A percentile compares a stretch with the other conserved stretches of the same genome.
Evolutionary conservation across 371 early-diverging fungal species (phyloP).

Genomic region (Lichtheimia ramosa): DNA sequence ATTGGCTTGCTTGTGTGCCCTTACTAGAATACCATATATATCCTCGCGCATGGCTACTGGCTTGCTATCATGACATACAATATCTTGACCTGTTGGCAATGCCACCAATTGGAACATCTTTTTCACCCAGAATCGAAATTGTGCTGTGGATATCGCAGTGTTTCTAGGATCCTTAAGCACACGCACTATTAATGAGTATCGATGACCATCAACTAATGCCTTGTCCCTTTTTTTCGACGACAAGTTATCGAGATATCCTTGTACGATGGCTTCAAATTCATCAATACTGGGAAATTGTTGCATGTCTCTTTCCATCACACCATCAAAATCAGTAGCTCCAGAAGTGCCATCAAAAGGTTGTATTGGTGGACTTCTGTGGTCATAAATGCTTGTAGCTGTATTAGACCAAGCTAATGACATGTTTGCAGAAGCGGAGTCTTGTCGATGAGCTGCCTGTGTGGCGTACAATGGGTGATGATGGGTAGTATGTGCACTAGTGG

Average conservation of each 20-base stretch:
- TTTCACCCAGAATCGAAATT: conserved; percentile 67
- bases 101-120: conserved; percentile 60
- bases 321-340: too few relatives aligned
- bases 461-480: too few relatives aligned
- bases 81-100: conserved; percentile 23
- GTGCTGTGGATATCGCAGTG: conserved; percentile 61
- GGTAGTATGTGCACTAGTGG: neutral
- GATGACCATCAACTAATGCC: conserved; percentile 53
- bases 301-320: conserved; percentile 19
- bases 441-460: too few relatives aligned
- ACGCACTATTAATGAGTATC: conserved; percentile 56
- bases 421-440: too few relatives aligned
- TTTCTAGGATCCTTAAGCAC: conserved; percentile 60
- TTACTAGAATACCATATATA: conserved; percentile 57
- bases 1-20: conserved; percentile 59
- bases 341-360: too few relatives aligned
- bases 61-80: conserved; percentile 59
- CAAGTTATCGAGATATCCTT: conserved; percentile 56
- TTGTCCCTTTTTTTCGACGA: conserved; percentile 65
- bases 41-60: conserved; percentile 62
- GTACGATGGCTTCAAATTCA: conserved; percentile 46
- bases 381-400: too few relatives aligned
- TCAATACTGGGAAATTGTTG: conserved; percentile 40
- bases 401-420: too few relatives aligned
- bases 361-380: too few relatives aligned